Conservation (phyloP, 108 stramenopile species). For the Craspedostauros australis region DNA sequence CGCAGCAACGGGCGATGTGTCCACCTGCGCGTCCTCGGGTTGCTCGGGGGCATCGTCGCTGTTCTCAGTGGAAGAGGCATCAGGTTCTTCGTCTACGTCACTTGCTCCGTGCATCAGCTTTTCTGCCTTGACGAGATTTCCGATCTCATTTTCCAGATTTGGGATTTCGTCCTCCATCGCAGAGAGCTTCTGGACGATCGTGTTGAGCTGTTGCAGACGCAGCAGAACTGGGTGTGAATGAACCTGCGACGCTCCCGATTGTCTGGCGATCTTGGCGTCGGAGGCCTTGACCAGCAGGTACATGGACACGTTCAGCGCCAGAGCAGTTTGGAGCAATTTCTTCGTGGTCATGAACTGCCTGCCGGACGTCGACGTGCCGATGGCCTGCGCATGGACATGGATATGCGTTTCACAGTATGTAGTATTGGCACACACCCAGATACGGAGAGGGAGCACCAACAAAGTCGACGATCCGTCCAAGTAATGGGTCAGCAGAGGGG, state of each 20-base stretch:
- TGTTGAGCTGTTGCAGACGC: constrained; percentile 62
- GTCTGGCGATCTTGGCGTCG: too few relatives aligned
- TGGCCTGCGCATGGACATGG: too few relatives aligned
- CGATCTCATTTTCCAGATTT: constrained; percentile 47
- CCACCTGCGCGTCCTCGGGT: neutral
- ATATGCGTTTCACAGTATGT: too few relatives aligned
- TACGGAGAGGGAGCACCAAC: too few relatives aligned
- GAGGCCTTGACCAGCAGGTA: constrained; percentile 76
- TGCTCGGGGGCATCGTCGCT: neutral
- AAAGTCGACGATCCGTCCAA: too few relatives aligned
- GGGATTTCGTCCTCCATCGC: constrained; percentile 43
- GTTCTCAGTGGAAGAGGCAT: neutral
- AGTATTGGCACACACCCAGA: too few relatives aligned
- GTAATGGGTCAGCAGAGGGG: too few relatives aligned
- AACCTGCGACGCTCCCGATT: constrained; percentile 24
- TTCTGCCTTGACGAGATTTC: constrained; percentile 65
- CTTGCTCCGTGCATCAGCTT: constrained; percentile 37
- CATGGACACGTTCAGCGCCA: constrained; percentile 61
- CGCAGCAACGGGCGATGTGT: too few relatives aligned
- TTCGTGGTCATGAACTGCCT: constrained; percentile 70
- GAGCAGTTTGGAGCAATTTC: constrained; percentile 54
- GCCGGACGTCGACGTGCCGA: constrained; percentile 64
- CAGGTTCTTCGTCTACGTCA: constrained; percentile 15
- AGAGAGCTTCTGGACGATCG: constrained; percentile 46
- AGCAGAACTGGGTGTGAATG: constrained; percentile 72